Conservation (phyloP, 805 yeast species). For the Henningerozyma blattae region DNA sequence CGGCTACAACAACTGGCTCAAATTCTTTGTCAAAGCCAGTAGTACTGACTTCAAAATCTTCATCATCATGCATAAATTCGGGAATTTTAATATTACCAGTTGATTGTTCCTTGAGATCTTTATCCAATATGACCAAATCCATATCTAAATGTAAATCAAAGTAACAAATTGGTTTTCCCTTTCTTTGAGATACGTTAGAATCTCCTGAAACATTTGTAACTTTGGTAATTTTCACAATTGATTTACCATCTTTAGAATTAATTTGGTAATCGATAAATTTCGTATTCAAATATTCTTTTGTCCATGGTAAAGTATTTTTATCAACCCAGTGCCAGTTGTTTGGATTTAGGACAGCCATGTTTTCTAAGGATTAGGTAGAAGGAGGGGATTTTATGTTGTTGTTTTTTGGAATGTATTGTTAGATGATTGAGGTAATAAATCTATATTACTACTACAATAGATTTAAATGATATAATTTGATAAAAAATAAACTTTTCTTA, state of each 20-base stretch:
- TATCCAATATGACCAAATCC: conserved; percentile 27
- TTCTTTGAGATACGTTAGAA: conserved; percentile 75
- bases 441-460: too few relatives aligned
- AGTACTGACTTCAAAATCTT: conserved; percentile 49
- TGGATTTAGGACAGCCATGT: conserved; percentile 59
- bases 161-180: conserved; percentile 68
- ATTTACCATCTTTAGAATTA: conserved; percentile 10
- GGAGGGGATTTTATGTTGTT: too few relatives aligned
- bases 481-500: too few relatives aligned
- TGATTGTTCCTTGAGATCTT: conserved; percentile 25
- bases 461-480: too few relatives aligned
- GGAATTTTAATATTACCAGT: conserved; percentile 39
- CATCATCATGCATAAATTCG: conserved; percentile 71
- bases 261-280: conserved; percentile 21
- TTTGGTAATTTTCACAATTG: conserved; percentile 25
- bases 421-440: too few relatives aligned
- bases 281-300: conserved; percentile 36
- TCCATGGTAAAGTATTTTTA: conserved; percentile 56
- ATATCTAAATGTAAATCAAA: conserved; percentile 52
- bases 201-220: conserved; percentile 50
- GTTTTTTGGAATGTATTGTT: too few relatives aligned
- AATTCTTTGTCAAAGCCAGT: conserved; percentile 28
- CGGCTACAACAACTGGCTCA: conserved; percentile 31
- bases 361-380: too few relatives aligned
- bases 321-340: conserved; percentile 74